phyloP scores from a whole-genome alignment of 1,284 basidiomycete species.

The Earliella scabrosa region DNA sequence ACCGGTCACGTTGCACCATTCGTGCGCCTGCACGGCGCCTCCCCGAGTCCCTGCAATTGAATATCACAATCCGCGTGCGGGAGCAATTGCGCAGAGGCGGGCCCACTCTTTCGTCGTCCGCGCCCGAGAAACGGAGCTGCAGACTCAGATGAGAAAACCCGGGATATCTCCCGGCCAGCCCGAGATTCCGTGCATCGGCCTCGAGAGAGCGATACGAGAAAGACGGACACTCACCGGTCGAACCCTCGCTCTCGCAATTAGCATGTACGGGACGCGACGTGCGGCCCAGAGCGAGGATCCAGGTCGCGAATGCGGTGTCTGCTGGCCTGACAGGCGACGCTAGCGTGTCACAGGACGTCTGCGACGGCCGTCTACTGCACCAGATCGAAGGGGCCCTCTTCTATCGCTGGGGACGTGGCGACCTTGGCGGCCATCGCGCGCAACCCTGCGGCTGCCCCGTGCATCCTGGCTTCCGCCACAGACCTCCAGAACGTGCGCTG shows the following conservation, averaged over 20 bases:
- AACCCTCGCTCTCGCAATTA: conserved; percentile 7
- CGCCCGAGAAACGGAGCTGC: neutral
- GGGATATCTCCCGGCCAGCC: conserved; percentile 8
- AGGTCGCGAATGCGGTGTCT: neutral
- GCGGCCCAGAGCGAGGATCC: conserved; percentile 8
- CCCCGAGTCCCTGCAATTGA: neutral
- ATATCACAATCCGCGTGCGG: neutral
- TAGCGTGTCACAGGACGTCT: conserved; percentile 9
- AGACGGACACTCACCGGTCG: conserved; percentile 9
- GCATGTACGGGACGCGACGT: neutral
- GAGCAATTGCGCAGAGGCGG: neutral
- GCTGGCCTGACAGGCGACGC: conserved; percentile 1
- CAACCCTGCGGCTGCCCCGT: neutral
- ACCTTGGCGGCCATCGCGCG: neutral
- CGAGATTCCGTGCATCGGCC: conserved; percentile 7
- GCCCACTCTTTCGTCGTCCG: neutral
- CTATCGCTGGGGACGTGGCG: conserved; percentile 1
- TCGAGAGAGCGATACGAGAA: conserved; percentile 3
- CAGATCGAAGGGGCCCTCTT: neutral
- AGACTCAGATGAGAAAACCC: conserved; percentile 3
- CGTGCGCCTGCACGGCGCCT: neutral
- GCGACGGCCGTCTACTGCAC: neutral
- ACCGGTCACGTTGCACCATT: neutral
- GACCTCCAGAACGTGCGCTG: neutral
- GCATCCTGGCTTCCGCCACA: neutral